These are phyloP conservation scores for Spencermartinsiella ligniputridi DNA, from an alignment of 1,139 yeast species.

Conservation along the genomic window DNA sequence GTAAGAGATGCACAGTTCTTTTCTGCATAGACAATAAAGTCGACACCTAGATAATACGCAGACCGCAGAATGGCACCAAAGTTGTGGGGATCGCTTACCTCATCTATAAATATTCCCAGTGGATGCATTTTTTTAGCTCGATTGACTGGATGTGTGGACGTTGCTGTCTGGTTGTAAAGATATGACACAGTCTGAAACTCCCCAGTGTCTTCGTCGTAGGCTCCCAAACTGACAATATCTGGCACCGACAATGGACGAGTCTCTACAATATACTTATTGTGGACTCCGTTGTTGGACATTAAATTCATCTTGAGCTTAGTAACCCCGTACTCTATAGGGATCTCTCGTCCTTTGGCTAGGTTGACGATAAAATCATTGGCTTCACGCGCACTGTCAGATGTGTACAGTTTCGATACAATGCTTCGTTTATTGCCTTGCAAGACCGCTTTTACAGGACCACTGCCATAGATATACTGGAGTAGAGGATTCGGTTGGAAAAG, in stretches of 20 bases:
- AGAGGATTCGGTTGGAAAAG: constrained; percentile 37
- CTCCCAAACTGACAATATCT: constrained; percentile 29
- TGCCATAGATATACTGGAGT: constrained; percentile 70
- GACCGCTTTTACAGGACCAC: constrained; percentile 71
- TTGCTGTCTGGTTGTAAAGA: neutral
- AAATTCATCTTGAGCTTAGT: constrained; percentile 56
- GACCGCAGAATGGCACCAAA: constrained; percentile 82
- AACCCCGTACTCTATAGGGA: constrained; percentile 42
- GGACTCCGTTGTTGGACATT: constrained; percentile 66
- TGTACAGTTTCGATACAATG: constrained; percentile 48
- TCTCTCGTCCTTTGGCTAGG: constrained; percentile 45
- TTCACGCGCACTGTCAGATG: constrained; percentile 33
- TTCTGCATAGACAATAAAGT: constrained; percentile 67
- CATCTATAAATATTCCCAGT: constrained; percentile 73
- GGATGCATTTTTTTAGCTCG: constrained; percentile 42
- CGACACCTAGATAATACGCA: constrained; percentile 81
- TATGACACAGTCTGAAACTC: constrained; percentile 11
- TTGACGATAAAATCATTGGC: constrained; percentile 35
- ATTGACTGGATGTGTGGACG: neutral
- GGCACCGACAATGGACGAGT: constrained; percentile 53
- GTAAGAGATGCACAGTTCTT: constrained; percentile 70
- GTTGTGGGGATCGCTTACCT: constrained; percentile 85
- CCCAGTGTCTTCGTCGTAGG: constrained; percentile 32
- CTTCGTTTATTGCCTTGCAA: constrained; percentile 52
- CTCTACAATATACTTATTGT: constrained; percentile 75